A percentile compares a stretch with the other conserved stretches of the same genome.
Conservation (phyloP, 2,329 filamentous ascomycete genomes). For the Claviceps quebecensis region DNA sequence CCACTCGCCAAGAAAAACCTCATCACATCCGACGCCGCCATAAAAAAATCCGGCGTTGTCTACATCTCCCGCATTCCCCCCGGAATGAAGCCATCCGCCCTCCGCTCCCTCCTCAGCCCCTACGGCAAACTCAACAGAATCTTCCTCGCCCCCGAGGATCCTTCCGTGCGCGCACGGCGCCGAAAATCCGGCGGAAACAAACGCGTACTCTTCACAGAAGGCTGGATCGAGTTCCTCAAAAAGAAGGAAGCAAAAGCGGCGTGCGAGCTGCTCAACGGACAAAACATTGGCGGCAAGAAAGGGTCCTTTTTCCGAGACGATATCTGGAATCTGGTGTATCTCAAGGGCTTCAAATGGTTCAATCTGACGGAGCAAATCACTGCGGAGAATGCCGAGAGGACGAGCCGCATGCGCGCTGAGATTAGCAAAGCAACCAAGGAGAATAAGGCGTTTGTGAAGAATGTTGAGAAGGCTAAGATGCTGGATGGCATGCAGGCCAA, state of each 20-base stretch:
- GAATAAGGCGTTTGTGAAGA: slow-evolving; percentile 68
- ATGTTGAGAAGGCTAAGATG: slow-evolving; percentile 70
- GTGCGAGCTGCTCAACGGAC: slow-evolving; percentile 62
- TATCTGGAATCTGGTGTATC: slow-evolving; percentile 71
- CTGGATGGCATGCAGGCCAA: slow-evolving; percentile 56
- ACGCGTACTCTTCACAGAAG: slow-evolving; percentile 68
- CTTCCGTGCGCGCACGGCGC: slow-evolving; percentile 48
- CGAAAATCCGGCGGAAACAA: slow-evolving; percentile 67
- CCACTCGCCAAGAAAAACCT: slow-evolving; percentile 54
- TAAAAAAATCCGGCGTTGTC: slow-evolving; percentile 63
- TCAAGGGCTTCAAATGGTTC: slow-evolving; percentile 75
- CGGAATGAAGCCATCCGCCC: slow-evolving; percentile 73
- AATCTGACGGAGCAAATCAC: slow-evolving; percentile 64
- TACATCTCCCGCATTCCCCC: slow-evolving; percentile 76
- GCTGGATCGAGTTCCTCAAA: slow-evolving; percentile 70
- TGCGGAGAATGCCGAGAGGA: slow-evolving; percentile 66
- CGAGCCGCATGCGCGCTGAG: slow-evolving; percentile 63
- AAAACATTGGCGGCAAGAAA: slow-evolving; percentile 72
- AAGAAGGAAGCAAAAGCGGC: slow-evolving; percentile 68
- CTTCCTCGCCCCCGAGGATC: slow-evolving; percentile 66
- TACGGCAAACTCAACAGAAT: slow-evolving; percentile 66
- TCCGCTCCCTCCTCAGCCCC: slow-evolving; percentile 59
- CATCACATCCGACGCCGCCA: slow-evolving; percentile 46
- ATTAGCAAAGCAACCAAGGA: slow-evolving; percentile 62
- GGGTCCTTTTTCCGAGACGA: slow-evolving; percentile 73